Base-by-base conservation (phyloP, 257 asterid species). In the Leptodermis oblonga region DNA sequence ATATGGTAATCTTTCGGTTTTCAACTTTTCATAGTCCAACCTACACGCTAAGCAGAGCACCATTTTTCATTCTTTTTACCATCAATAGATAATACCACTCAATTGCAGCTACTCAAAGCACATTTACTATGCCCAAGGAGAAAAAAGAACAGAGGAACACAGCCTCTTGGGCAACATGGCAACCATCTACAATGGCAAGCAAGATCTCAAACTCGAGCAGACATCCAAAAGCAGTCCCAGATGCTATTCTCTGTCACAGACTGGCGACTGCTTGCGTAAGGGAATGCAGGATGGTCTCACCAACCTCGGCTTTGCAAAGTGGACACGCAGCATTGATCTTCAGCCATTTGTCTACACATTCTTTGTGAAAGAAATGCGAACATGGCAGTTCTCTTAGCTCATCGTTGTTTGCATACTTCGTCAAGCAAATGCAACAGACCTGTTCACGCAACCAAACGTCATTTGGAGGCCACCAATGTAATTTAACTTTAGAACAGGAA, bases 351-450 rank as follows among this genome's bases (percentile, higher is more conserved):
- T 90, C 99, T 6, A 93, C 95, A 28, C 99, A 93, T 46, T 90
- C 97, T 79, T 86, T 90, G 94, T 90, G 97, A 70, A 93, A 86
- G 85, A 87, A 87, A 82, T 93, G 99, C 46, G 86, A 70, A 78
- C 98, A 93, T 4, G 95, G 92, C 64, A 93, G 72, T 79, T 90
- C 98, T 43, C 89, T 87, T 49, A 93, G 90, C 70, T 93, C 97
- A 41, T 90, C 99, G 30, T 90, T 87, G 86, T 93, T 85, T 55
- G 73, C 92, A 68, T 93, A 93, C 72, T 88, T 86, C 2, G 92
- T 87, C 76, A 93, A 80, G 87, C 99, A 93, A 82, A 93, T 88
- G 79, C 99, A 93, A 73, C 99, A 93, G 65, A 84, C 92, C 99
- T 93, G 90, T 52, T 14, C 4, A 73, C 77, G 39, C 46, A 52